phyloP scores from a whole-genome alignment of 176 grass and related monocot genomes.

The Avena insularis region DNA sequence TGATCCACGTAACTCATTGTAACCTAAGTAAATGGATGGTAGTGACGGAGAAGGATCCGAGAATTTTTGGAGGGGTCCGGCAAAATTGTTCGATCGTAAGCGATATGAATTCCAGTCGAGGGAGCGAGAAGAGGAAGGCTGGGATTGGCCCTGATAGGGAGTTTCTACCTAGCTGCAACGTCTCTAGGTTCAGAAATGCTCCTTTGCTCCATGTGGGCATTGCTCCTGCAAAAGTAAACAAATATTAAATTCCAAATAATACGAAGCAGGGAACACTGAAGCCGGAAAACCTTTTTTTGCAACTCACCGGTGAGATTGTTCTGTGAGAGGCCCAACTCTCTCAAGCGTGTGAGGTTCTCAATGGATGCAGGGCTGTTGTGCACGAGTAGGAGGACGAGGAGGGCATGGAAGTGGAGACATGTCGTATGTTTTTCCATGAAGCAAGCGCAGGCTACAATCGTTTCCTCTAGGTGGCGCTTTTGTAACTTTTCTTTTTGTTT shows the following conservation, averaged over 20 bases:
- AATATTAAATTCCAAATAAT: too few species aligned
- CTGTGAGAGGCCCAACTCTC: constrained; percentile 15
- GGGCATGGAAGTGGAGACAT: too few species aligned
- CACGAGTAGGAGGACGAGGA: too few species aligned
- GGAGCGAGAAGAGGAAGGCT: constrained; percentile 51
- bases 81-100: constrained; percentile 48
- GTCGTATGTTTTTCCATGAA: too few species aligned
- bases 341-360: constrained; percentile 10
- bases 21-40: constrained; percentile 16
- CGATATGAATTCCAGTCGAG: constrained; percentile 50
- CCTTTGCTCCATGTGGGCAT: constrained; percentile 31
- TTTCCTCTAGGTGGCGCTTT: too few species aligned
- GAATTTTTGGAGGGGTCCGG: constrained; percentile 18
- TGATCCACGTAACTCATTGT: constrained; percentile 35
- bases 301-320: constrained; percentile 44
- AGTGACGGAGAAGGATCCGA: constrained; percentile 26
- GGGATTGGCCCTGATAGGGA: constrained; percentile 53
- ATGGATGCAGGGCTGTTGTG: neutral
- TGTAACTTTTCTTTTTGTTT: too few species aligned
- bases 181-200: constrained; percentile 46
- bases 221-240: constrained; percentile 18
- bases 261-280: too few species aligned
- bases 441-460: too few species aligned
- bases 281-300: too few species aligned
- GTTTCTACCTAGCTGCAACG: constrained; percentile 53